A percentile compares a stretch with the other conserved stretches of the same genome.
phyloP scores from a whole-genome alignment of 108 stramenopile species.

The Skeletonema costatum region DNA sequence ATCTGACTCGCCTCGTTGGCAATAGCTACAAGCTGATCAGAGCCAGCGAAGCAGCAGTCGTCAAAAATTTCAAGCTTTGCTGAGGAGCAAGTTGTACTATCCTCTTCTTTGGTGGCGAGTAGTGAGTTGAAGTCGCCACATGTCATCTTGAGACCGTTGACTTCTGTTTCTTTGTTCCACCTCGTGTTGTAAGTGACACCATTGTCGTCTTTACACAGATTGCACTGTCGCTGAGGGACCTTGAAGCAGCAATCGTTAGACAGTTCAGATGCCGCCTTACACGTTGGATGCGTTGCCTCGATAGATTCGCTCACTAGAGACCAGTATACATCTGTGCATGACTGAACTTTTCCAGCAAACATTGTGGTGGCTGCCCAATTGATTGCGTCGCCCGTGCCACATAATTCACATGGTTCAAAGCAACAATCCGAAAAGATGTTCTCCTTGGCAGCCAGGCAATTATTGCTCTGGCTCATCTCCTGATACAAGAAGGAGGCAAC shows the following conservation, averaged over 20 bases:
- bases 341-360: constrained; percentile 36
- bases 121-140: constrained; percentile 54
- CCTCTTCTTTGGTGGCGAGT: constrained; percentile 42
- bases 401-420: constrained; percentile 46
- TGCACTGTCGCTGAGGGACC: constrained; percentile 34
- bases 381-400: constrained; percentile 29
- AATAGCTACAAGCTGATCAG: constrained; percentile 30
- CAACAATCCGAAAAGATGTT: constrained; percentile 49
- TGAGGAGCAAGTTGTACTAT: constrained; percentile 32
- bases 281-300: constrained; percentile 25
- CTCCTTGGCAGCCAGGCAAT: constrained; percentile 44
- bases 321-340: constrained; percentile 49
- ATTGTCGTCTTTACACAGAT: constrained; percentile 41
- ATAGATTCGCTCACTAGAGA: constrained; percentile 34
- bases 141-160: constrained; percentile 40
- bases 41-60: constrained; percentile 50
- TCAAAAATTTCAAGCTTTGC: constrained; percentile 43
- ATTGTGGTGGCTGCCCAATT: constrained; percentile 44
- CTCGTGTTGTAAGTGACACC: constrained; percentile 47
- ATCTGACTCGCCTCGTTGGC: constrained; percentile 10
- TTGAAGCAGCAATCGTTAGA: constrained; percentile 44
- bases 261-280: constrained; percentile 16
- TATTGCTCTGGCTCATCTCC: constrained; percentile 48
- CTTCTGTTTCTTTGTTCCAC: constrained; percentile 44
- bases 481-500: constrained; percentile 37